phyloP scores from a whole-genome alignment of 2,329 filamentous ascomycete species.

The Pseudogymnoascus sp. region DNA sequence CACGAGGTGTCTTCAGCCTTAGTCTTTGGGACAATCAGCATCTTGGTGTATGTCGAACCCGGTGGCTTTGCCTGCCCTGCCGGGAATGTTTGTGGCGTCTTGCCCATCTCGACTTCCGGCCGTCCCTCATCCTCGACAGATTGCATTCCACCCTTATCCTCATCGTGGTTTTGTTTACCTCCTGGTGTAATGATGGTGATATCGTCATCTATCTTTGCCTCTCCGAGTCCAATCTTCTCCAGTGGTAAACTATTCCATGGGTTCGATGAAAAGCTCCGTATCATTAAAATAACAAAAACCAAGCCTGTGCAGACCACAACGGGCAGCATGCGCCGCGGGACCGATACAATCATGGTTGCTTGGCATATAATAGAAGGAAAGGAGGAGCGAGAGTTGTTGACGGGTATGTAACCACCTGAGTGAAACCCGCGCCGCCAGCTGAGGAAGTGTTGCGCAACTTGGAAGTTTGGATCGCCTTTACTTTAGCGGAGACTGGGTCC shows the following conservation, averaged over 20 bases:
- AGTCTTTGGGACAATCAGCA: constrained; percentile 18
- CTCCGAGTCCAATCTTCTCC: constrained; percentile 14
- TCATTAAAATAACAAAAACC: not conserved
- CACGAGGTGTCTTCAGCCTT: constrained; percentile 18
- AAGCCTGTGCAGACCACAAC: constrained; percentile 3
- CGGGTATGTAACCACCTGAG: not conserved
- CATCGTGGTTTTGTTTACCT: not conserved
- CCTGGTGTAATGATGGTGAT: constrained; percentile 3
- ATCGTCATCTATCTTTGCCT: not conserved
- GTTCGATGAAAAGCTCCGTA: not conserved
- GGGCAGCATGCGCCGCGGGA: constrained; percentile 7
- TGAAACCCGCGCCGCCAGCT: not conserved
- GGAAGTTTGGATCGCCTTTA: constrained; percentile 8
- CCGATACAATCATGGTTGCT: not conserved
- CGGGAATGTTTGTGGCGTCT: constrained; percentile 10
- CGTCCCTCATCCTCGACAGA: not conserved
- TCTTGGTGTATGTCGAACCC: constrained; percentile 19
- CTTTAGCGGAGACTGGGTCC: constrained; percentile 7
- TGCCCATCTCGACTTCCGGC: not conserved
- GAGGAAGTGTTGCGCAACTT: constrained; percentile 1
- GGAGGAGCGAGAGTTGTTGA: not conserved
- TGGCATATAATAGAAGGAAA: not conserved
- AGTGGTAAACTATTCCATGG: constrained; percentile 11
- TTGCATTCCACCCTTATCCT: not conserved
- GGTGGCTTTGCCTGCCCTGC: constrained; percentile 14